Evolutionary conservation across 768 basidiomycete genomes (phyloP), one percentile per base, ranked within the genome.

Genomic region (Lactarius hengduanensis): DNA sequence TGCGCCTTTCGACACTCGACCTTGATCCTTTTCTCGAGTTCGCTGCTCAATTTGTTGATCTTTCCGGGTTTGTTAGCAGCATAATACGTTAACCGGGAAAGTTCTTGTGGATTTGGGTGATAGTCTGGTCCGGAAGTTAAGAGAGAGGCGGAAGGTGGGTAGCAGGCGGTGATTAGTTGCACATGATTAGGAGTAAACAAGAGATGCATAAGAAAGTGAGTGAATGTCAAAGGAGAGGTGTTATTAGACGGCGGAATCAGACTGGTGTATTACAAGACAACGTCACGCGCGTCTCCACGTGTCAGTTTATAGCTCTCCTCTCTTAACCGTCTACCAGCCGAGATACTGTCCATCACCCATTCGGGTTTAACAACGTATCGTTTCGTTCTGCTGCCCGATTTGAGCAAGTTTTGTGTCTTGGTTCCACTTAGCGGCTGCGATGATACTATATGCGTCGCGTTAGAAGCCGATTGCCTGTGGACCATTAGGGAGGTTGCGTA

Each of bases 41-140:
- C 92, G 56, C 78, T 77, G 30, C 87, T 87, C 36, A 94, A 79
- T 74, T 94, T 94, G 67, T 86, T 81, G 28, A 93, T 80, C 77
- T 94, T 94, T 34, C 87, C 86, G 4, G 92, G 90, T 71, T 84
- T 83, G 74, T 94, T 94, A 1, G 91, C 86, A 16, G 90, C 92
- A 79, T 92, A 93, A 75, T 94, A 94, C 3, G 91, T 91, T 59
- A 94, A 81, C 20, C 89, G 84, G 59, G 92, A 94, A 18, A 94
- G 82, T 72, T 94, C 92, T 75, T 94, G 92, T 0, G 89, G 81
- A 71, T 93, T 94, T 15, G 92, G 92, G 15, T 83, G 83, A 76
- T 86, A 92, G 64, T 89, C 86, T 59, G 93, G 89, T 41, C 86
- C 91, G 26, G 91, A 82, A 20, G 89, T 86, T 61, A 88, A 79